These are phyloP conservation scores for Pythium aquatile DNA, from an alignment of 352 stramenopile species.

Conservation along the genomic window DNA sequence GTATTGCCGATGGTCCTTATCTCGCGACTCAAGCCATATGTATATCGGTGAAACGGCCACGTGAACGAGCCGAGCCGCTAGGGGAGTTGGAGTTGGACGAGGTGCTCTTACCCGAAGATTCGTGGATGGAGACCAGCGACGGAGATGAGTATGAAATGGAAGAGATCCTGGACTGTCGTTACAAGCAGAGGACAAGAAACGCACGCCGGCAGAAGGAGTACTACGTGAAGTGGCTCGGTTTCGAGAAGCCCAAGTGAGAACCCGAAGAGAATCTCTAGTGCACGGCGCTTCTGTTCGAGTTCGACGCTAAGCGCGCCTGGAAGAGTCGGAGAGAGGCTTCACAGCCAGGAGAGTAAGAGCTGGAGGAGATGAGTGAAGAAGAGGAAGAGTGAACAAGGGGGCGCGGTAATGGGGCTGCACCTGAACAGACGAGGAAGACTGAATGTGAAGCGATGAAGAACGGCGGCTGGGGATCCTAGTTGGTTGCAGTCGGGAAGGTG, in stretches of 20 bases:
- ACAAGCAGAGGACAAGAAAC: slow-evolving; percentile 6
- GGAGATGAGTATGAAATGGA: slow-evolving; percentile 22
- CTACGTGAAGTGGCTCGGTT: slow-evolving; percentile 26
- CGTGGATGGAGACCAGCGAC: neutral
- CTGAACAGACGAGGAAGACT: neutral
- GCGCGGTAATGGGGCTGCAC: neutral
- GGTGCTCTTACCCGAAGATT: slow-evolving; percentile 16
- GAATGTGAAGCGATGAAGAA: neutral
- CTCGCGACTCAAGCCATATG: slow-evolving; percentile 15
- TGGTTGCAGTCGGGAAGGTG: slow-evolving; percentile 4
- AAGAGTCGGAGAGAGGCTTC: slow-evolving; percentile 6
- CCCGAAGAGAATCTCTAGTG: slow-evolving; percentile 23
- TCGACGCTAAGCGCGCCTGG: slow-evolving; percentile 8
- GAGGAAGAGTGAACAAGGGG: slow-evolving; percentile 2
- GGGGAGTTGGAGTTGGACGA: slow-evolving; percentile 8
- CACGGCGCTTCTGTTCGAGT: slow-evolving; percentile 20
- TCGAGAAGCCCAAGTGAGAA: slow-evolving; percentile 26
- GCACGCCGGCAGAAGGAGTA: slow-evolving; percentile 26
- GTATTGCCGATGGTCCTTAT: slow-evolving; percentile 12
- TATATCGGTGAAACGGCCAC: slow-evolving; percentile 8
- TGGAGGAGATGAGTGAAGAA: neutral
- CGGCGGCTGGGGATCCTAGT: neutral
- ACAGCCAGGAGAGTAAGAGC: slow-evolving; percentile 15
- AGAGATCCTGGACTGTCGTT: slow-evolving; percentile 5
- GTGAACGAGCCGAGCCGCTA: neutral